Base-by-base conservation (phyloP, 2,329 filamentous ascomycete genomes). In the Emydomyces testavorans region DNA sequence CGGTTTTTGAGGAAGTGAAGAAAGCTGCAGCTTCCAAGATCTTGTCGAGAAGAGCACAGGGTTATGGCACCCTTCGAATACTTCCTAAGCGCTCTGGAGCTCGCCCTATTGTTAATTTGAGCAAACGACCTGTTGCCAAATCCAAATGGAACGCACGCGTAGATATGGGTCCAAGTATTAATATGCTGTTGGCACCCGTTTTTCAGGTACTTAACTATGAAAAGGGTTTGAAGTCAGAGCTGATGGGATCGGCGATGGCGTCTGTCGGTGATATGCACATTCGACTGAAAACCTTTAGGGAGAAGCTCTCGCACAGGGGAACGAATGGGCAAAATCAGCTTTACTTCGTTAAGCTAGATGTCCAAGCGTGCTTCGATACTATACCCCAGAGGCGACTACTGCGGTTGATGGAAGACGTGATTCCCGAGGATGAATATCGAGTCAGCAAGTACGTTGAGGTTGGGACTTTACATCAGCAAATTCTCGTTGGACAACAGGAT, bases 271-370 rank as follows among this genome's bases (percentile, higher is more conserved):
- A 94, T 46, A 79, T 98, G 35, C 87, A 92, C 56, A 68, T 71
- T 10, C 80, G 79, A 16, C 66, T 98, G 18, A 83, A 82, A 52
- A 58, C 54, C 0, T 96, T 94, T 68, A 83, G 82, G 42, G 26
- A 11, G 31, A 20, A 20, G 20, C 32, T 31, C 16, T 18, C 29
- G n/a, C n/a, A 16, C 4, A 13, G 16, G 15, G 15, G 35, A 21
- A 37, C 29, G 7, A 21, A 10, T n/a, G 13, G 13, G 11, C n/a
- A 11, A 18, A 44, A 38, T 21, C 16, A 46, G 26, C 66, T 95
- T 1, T 96, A 85, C 65, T 94, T 96, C 65, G 89, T 82, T 51
- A 98, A 98, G 62, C 72, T 94, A 10, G 92, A 98, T 60, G 89
- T 98, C 16, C 78, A 85, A 61, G 80, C 86, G 1, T 94, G 90